A percentile compares a stretch with the other conserved stretches of the same genome.
phyloP scores from a whole-genome alignment of 2,329 filamentous ascomycete genomes.

The Acrodontium crateriforme region DNA sequence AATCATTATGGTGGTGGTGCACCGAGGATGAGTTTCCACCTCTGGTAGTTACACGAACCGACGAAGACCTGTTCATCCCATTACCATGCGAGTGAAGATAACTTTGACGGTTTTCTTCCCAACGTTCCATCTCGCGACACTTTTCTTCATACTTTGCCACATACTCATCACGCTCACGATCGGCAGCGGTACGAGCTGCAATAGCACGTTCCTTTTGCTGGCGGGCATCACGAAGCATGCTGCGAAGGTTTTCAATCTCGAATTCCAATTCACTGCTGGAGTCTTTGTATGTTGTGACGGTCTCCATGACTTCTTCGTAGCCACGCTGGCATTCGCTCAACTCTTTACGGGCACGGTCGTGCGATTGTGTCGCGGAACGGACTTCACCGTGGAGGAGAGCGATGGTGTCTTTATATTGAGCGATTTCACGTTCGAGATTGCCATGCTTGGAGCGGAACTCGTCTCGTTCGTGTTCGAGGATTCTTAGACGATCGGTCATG shows the following conservation, averaged over 20 bases:
- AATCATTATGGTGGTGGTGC: no score
- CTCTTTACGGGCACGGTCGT: conserved; percentile 13
- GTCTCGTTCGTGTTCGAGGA: conserved; percentile 17
- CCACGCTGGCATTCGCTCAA: conserved; percentile 12
- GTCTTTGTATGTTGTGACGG: conserved; percentile 11
- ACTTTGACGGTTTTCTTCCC: conserved; percentile 11
- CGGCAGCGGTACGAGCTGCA: conserved; percentile 13
- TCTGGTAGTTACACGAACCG: no score
- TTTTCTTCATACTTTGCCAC: conserved; percentile 14
- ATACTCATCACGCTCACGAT: conserved; percentile 14
- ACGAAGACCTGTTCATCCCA: no score
- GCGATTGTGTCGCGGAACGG: conserved; percentile 9
- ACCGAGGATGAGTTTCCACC: no score
- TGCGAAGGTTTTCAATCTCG: conserved; percentile 18
- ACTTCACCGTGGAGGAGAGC: conserved; percentile 14
- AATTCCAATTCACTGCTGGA: conserved; percentile 14
- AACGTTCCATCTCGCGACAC: conserved; percentile 16
- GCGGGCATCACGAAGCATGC: conserved; percentile 15
- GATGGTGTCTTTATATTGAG: conserved; percentile 14
- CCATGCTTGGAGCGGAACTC: conserved; percentile 13
- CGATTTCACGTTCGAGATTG: conserved; percentile 11
- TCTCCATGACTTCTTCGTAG: conserved; percentile 18
- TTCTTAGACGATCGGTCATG: conserved; percentile 13
- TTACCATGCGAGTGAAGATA: no score
- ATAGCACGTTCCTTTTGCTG: conserved; percentile 20